Percentiles rank a stretch among this genome's conserved stretches.
These are phyloP conservation scores for Hylodesmum podocarpum DNA, from an alignment of 306 rosid genomes.

Conservation along the genomic window DNA sequence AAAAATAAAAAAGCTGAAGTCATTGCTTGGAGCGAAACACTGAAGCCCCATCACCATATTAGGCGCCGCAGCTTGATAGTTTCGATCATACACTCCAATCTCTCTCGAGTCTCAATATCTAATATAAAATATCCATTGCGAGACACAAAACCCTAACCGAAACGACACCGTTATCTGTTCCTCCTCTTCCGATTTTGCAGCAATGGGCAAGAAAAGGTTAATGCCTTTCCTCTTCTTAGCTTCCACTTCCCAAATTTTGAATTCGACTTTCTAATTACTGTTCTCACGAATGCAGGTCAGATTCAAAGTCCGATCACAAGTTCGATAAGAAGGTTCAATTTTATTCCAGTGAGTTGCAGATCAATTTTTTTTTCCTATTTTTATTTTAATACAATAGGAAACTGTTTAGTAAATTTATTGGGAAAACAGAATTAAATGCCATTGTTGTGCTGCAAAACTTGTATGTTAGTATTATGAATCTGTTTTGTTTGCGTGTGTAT, in stretches of 20 bases:
- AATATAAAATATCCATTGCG: no score
- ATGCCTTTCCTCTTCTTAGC: not conserved
- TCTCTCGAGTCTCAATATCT: no score
- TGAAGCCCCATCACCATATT: not conserved
- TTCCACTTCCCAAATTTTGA: not conserved
- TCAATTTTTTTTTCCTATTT: not conserved
- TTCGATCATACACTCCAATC: not conserved
- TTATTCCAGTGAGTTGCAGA: constrained; percentile 41
- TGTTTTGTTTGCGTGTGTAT: not conserved
- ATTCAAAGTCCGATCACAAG: constrained; percentile 36
- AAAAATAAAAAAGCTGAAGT: no score
- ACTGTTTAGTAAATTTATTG: not conserved
- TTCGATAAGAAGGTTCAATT: constrained; percentile 47
- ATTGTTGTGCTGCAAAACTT: not conserved
- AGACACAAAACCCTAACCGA: not conserved
- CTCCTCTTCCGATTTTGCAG: not conserved
- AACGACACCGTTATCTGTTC: not conserved
- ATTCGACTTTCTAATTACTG: not conserved
- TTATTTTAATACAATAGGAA: not conserved
- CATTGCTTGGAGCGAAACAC: no score
- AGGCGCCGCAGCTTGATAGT: not conserved
- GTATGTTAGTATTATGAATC: not conserved
- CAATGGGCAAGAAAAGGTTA: constrained; percentile 50
- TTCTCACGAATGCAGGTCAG: constrained; percentile 27
- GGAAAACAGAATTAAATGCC: not conserved